Percentiles rank a stretch among this genome's conserved stretches.
phyloP scores from a whole-genome alignment of 2,329 filamentous ascomycete species.

The Pyrenophora graminea region DNA sequence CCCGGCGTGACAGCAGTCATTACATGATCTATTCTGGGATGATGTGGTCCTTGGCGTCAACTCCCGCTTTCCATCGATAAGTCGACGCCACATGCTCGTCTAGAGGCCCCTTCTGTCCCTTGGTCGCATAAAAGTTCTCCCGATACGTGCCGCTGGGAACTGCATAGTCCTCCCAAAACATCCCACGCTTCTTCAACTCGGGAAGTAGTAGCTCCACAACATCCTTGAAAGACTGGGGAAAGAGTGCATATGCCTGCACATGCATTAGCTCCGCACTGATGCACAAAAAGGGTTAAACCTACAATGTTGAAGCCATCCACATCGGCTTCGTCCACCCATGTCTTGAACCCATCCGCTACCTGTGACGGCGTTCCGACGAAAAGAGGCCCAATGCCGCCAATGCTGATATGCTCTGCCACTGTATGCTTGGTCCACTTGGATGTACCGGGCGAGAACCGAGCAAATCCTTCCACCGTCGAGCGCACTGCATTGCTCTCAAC shows the following conservation, averaged over 20 bases:
- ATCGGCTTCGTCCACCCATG: slow-evolving; percentile 70
- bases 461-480: slow-evolving; percentile 61
- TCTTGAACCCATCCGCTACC: slow-evolving; percentile 69
- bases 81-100: slow-evolving; percentile 58
- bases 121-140: slow-evolving; percentile 62
- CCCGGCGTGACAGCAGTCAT: too few relatives aligned
- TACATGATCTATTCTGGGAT: slow-evolving; percentile 53
- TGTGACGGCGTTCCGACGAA: slow-evolving; percentile 66
- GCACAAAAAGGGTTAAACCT: slow-evolving; percentile 33
- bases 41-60: slow-evolving; percentile 36
- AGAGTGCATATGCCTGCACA: slow-evolving; percentile 63
- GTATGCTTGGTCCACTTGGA: slow-evolving; percentile 74
- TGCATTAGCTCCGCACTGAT: neutral
- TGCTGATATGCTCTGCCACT: slow-evolving; percentile 68
- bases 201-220: slow-evolving; percentile 68
- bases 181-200: slow-evolving; percentile 62
- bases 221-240: slow-evolving; percentile 70
- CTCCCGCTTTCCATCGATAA: slow-evolving; percentile 49
- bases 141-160: slow-evolving; percentile 63
- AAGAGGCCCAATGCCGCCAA: slow-evolving; percentile 69
- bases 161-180: slow-evolving; percentile 60
- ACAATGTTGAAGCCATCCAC: slow-evolving; percentile 78
- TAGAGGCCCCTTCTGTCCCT: slow-evolving; percentile 56
- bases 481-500: slow-evolving; percentile 66
- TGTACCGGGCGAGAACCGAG: slow-evolving; percentile 61